Conservation (phyloP, 2,329 filamentous ascomycete genomes). For the Penicillium sp. region DNA sequence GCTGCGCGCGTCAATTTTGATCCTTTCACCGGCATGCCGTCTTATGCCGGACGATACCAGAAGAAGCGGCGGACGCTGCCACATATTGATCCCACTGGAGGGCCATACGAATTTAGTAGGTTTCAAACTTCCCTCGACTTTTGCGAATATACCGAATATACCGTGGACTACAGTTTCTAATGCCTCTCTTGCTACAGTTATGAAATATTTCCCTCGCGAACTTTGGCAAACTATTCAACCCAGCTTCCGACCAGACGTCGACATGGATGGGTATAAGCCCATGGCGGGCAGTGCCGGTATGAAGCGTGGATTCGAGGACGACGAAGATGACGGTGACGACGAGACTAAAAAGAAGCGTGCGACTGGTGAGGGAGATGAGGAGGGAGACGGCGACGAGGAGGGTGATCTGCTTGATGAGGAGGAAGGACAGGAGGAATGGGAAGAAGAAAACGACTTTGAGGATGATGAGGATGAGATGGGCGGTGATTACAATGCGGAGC, state of each 20-base stretch:
- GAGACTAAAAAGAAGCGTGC: slow-evolving; percentile 34
- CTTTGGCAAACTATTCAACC: slow-evolving; percentile 57
- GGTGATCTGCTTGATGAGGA: slow-evolving; percentile 36
- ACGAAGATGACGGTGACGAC: slow-evolving; percentile 44
- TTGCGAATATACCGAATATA: too few species aligned
- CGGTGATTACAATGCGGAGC: slow-evolving; percentile 64
- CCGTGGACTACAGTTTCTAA: not conserved
- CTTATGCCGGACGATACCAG: slow-evolving; percentile 59
- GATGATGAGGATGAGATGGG: slow-evolving; percentile 60
- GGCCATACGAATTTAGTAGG: slow-evolving; percentile 44
- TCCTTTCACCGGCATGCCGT: slow-evolving; percentile 62
- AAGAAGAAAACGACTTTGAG: slow-evolving; percentile 60
- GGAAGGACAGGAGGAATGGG: slow-evolving; percentile 53
- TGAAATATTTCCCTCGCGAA: slow-evolving; percentile 60
- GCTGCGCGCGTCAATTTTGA: slow-evolving; percentile 54
- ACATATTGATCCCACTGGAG: slow-evolving; percentile 47
- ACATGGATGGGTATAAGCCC: slow-evolving; percentile 30
- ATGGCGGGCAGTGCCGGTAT: slow-evolving; percentile 17
- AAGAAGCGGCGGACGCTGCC: slow-evolving; percentile 58
- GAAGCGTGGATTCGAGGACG: slow-evolving; percentile 47
- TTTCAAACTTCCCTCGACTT: not conserved
- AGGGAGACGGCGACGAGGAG: slow-evolving; percentile 32
- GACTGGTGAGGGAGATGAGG: slow-evolving; percentile 28
- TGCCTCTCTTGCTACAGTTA: slow-evolving; percentile 40
- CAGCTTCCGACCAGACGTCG: slow-evolving; percentile 38